These are phyloP conservation scores for Sabuloglossum arenarium DNA, from an alignment of 495 filamentous ascomycete genomes.

Conservation along the genomic window DNA sequence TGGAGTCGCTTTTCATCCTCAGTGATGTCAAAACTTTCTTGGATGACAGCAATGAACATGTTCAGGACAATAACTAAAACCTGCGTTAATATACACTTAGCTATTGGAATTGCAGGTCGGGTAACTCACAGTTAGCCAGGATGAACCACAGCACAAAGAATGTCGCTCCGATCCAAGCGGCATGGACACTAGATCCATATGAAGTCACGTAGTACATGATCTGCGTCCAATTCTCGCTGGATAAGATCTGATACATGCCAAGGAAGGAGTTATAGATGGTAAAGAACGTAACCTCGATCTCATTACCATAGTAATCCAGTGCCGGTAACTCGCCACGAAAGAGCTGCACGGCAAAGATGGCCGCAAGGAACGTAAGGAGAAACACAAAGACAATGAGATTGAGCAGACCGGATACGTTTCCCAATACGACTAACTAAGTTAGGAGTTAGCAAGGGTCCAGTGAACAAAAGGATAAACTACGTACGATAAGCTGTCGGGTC, in stretches of 20 bases:
- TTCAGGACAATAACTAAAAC: constrained; percentile 69
- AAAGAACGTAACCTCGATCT: constrained; percentile 51
- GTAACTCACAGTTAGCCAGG: constrained; percentile 44
- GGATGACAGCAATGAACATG: constrained; percentile 99
- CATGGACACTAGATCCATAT: constrained; percentile 13
- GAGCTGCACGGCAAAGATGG: constrained; percentile 85
- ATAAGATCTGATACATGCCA: constrained; percentile 97
- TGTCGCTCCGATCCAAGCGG: constrained; percentile 82
- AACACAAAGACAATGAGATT: constrained; percentile 95
- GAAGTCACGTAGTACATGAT: constrained; percentile 65
- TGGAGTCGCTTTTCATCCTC: constrained; percentile 96
- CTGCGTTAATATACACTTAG: background rate
- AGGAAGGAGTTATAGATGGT: constrained; percentile 90
- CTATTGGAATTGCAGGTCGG: background rate
- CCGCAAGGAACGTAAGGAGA: constrained; percentile 78
- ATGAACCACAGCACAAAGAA: constrained; percentile 96
- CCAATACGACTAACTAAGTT: constrained; percentile 43
- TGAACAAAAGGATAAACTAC: constrained; percentile 3
- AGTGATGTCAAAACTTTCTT: constrained; percentile 98
- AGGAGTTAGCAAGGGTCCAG: constrained; percentile 2
- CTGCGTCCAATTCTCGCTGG: constrained; percentile 87
- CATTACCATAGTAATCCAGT: constrained; percentile 30
- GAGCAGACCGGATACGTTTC: constrained; percentile 76
- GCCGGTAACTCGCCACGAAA: constrained; percentile 67
- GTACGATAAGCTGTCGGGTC: constrained; percentile 59